phyloP scores from a whole-genome alignment of 2,329 filamentous ascomycete genomes.

The Domatiomyces catenatus region DNA sequence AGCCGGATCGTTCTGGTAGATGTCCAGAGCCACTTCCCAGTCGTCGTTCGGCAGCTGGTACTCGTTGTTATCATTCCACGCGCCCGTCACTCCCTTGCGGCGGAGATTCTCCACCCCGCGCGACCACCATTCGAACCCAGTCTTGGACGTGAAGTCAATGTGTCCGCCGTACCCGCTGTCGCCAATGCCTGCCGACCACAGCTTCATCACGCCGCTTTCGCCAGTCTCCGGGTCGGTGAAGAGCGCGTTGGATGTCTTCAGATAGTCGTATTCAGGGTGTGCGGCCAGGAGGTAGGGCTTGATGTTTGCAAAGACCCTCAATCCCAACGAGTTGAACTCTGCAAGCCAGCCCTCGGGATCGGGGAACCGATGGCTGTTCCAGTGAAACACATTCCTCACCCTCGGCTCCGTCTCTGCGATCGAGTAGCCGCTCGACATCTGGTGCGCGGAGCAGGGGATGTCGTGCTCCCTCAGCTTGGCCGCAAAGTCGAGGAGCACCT shows the following conservation, averaged over 20 bases:
- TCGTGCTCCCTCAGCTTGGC: constrained; percentile 46
- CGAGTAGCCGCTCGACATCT: constrained; percentile 59
- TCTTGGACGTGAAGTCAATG: constrained; percentile 55
- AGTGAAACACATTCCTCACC: constrained; percentile 55
- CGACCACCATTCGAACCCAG: constrained; percentile 57
- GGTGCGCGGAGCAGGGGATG: constrained; percentile 56
- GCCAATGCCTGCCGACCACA: constrained; percentile 59
- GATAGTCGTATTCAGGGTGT: constrained; percentile 50
- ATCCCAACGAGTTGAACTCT: constrained; percentile 47
- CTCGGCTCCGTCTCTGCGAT: constrained; percentile 52
- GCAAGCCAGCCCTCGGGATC: constrained; percentile 49
- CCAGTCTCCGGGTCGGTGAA: constrained; percentile 45
- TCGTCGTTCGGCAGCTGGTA: constrained; percentile 52
- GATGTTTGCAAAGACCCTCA: constrained; percentile 55
- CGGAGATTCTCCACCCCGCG: constrained; percentile 49
- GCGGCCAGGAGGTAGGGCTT: constrained; percentile 56
- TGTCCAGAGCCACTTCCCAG: constrained; percentile 47
- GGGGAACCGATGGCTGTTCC: constrained; percentile 56
- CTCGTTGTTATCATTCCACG: constrained; percentile 72
- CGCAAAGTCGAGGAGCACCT: constrained; percentile 47
- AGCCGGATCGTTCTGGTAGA: constrained; percentile 13
- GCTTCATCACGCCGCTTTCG: constrained; percentile 41
- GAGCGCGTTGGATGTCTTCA: constrained; percentile 44
- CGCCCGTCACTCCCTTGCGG: constrained; percentile 51
- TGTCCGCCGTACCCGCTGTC: constrained; percentile 56